phyloP scores from a whole-genome alignment of 441 rosid species.

The Croton setiger region DNA sequence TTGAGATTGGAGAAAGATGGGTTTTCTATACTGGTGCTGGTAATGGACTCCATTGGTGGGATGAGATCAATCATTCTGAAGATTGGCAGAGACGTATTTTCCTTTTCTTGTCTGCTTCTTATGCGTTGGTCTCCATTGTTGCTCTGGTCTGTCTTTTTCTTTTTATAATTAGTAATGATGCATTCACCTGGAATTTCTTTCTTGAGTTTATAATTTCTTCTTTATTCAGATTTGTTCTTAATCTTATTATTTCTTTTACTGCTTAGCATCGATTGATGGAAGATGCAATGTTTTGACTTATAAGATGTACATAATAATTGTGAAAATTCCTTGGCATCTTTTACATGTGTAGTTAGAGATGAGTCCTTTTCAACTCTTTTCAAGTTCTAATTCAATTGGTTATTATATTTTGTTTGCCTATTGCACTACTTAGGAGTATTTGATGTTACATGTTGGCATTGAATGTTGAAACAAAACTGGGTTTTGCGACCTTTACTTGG shows the following conservation, averaged over 20 bases:
- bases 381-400: neutral
- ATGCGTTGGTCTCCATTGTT: slow-evolving; percentile 40
- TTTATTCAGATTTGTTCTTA: neutral
- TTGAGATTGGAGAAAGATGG: slow-evolving; percentile 12
- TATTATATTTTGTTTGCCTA: neutral
- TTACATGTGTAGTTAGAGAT: neutral
- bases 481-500: neutral
- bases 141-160: slow-evolving; percentile 31
- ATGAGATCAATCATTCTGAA: slow-evolving; percentile 34
- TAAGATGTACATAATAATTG: neutral
- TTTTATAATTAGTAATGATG: neutral
- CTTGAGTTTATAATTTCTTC: neutral
- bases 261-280: neutral
- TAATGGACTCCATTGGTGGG: slow-evolving; percentile 34
- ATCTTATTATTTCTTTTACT: neutral
- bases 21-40: slow-evolving; percentile 10
- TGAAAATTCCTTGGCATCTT: neutral
- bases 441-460: neutral
- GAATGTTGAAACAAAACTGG: neutral
- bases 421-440: neutral
- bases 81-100: slow-evolving; percentile 41
- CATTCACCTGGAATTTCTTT: neutral
- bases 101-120: slow-evolving; percentile 31
- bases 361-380: neutral
- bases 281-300: neutral